Evolutionary conservation across 352 stramenopile species (phyloP).

Genomic region (Globisporangium rhizosaccharum): DNA sequence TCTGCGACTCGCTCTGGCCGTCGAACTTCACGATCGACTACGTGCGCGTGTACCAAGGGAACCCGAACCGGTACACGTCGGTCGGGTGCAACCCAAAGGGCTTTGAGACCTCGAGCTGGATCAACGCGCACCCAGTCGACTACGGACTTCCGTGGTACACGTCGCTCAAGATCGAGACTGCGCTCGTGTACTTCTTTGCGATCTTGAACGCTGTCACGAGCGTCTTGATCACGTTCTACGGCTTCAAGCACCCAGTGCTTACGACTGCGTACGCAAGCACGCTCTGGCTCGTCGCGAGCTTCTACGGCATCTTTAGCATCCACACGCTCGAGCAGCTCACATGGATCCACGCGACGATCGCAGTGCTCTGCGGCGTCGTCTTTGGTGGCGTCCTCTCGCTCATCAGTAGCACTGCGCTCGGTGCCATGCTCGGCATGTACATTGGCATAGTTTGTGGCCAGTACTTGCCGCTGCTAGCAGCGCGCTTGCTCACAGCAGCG

Average conservation of each 20-base stretch:
- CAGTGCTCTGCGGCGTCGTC: conserved; percentile 62
- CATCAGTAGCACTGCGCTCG: conserved; percentile 48
- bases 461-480: conserved; percentile 59
- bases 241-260: conserved; percentile 43
- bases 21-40: conserved; percentile 95
- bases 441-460: conserved; percentile 50
- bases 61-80: conserved; percentile 87
- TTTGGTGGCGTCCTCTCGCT: conserved; percentile 66
- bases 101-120: conserved; percentile 90
- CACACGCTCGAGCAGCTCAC: conserved; percentile 34
- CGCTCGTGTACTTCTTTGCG: conserved; percentile 44
- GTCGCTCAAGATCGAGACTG: conserved; percentile 45
- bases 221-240: conserved; percentile 54
- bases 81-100: conserved; percentile 89
- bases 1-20: conserved; percentile 91
- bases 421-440: conserved; percentile 65
- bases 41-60: conserved; percentile 93
- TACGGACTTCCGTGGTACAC: conserved; percentile 85
- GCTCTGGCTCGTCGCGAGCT: conserved; percentile 53
- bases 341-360: conserved; percentile 70
- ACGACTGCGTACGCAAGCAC: conserved; percentile 49
- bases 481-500: conserved; percentile 46
- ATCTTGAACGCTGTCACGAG: conserved; percentile 50
- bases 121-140: conserved; percentile 83
- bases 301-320: conserved; percentile 66